Conservation (phyloP, 257 asterid genomes). For the Solanum neorickii region DNA sequence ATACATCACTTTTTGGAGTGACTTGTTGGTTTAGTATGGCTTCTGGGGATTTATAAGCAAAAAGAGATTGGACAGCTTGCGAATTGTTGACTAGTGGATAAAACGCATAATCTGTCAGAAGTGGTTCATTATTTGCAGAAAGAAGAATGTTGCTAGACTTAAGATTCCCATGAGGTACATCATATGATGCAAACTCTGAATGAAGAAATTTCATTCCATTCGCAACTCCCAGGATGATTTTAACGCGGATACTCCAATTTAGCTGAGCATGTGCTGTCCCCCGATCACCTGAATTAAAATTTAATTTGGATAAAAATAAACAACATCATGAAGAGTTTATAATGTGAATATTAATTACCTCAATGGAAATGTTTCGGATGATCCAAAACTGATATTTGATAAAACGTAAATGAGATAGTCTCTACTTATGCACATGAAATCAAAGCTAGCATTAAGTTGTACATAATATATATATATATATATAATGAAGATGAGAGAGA, state of each 20-base stretch:
- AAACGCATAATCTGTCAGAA: slow-evolving; percentile 69
- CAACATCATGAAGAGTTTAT: background rate
- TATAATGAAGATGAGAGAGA: background rate
- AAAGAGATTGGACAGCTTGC: slow-evolving; percentile 34
- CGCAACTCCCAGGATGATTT: slow-evolving; percentile 67
- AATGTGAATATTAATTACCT: background rate
- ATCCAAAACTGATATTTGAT: background rate
- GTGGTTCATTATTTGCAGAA: slow-evolving; percentile 40
- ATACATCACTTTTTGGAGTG: slow-evolving; percentile 75
- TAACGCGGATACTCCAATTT: slow-evolving; percentile 55
- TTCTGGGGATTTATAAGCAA: slow-evolving; percentile 61
- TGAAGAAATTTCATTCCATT: slow-evolving; percentile 82
- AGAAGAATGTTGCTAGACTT: slow-evolving; percentile 87
- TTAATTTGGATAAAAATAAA: background rate
- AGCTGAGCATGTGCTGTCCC: slow-evolving; percentile 53
- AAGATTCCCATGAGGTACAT: slow-evolving; percentile 84
- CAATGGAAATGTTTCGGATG: background rate
- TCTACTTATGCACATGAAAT: background rate
- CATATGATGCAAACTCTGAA: slow-evolving; percentile 40
- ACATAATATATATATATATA: no score
- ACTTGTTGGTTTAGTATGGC: slow-evolving; percentile 41
- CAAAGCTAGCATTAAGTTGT: background rate
- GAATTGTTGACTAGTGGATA: slow-evolving; percentile 49
- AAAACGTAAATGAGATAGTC: background rate
- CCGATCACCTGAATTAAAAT: slow-evolving; percentile 47